Evolutionary conservation across 495 filamentous ascomycete genomes (phyloP), one percentile per base, ranked within the genome.

Genomic region (Penicillium chermesinum): DNA sequence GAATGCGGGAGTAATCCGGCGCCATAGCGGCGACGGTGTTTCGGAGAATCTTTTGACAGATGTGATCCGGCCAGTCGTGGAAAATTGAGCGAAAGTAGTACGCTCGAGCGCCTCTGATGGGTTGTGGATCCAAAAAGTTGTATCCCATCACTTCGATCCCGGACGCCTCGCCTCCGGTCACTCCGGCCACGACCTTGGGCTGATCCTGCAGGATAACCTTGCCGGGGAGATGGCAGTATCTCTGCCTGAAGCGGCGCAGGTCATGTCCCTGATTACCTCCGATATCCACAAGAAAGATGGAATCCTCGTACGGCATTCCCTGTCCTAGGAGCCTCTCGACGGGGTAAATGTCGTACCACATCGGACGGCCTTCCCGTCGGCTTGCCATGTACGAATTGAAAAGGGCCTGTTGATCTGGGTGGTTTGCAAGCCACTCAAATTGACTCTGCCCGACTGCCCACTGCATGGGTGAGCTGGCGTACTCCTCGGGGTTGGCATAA

Each of bases 71-170:
- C 71, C 73, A 76, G 54, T 74, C 67, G 35, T 75, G 70, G 52
- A 73, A 70, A 27, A 76, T 67, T 16, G 61, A 53, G n/a, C 71
- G 66, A 45, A 72, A 69, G 50, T 70, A 69, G 53, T 73, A 76
- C 1, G 45, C 57, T 32, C 57, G 54, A 4, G 72, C 72, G 7
- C 63, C 67, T 21, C 61, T 57, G 1, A 71, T 50, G 1, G 66
- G 62, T 42, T 71, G 67, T 2, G 57, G 53, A 17, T 68, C 61
- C 14, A 70, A 42, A 38, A 70, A 68, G 20, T 46, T 68, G 53
- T 64, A 63, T 13, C 50, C 58, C 64, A 71, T 66, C 14, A 54
- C 50, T 18, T 68, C 55, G 7, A 71, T 54, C 32, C 64, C 50
- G 21, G 50, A 25, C 9, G 43, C 46, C 0, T 4, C 25, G 10